A percentile compares a stretch with the other conserved stretches of the same genome.
These are phyloP conservation scores for Hygrocybe punicea DNA, from an alignment of 768 basidiomycete genomes.

Conservation along the genomic window DNA sequence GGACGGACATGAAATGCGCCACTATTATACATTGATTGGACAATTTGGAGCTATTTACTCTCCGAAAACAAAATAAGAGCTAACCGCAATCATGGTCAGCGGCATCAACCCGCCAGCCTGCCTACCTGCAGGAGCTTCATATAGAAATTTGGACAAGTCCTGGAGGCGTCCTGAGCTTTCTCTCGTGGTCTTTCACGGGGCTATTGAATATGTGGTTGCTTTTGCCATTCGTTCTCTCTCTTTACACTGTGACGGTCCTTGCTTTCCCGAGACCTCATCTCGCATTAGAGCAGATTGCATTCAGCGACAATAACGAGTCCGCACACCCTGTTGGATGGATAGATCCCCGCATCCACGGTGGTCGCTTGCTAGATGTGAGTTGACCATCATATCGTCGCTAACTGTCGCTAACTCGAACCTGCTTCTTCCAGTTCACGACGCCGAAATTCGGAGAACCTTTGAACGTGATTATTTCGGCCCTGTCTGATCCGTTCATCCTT, in stretches of 20 bases:
- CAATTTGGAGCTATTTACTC: too few species aligned
- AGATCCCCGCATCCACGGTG: slow-evolving; percentile 73
- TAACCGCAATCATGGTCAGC: neutral
- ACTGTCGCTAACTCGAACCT: slow-evolving; percentile 3
- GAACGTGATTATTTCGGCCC: slow-evolving; percentile 77
- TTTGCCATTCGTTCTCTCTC: neutral
- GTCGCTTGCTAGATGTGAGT: slow-evolving; percentile 72
- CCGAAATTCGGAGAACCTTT: slow-evolving; percentile 72
- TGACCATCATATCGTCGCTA: neutral
- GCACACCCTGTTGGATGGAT: slow-evolving; percentile 36
- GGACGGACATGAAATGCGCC: slow-evolving; percentile 23
- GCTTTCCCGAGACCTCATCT: neutral
- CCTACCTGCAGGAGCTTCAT: neutral
- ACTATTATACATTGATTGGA: too few species aligned
- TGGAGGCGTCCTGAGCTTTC: neutral
- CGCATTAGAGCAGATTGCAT: neutral
- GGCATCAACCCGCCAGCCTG: neutral
- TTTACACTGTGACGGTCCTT: neutral
- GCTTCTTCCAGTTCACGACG: slow-evolving; percentile 57
- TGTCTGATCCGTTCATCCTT: slow-evolving; percentile 76
- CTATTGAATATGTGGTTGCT: neutral
- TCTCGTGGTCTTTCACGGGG: neutral
- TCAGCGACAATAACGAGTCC: neutral
- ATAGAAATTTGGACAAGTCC: neutral
- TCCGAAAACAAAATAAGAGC: too few species aligned